These are phyloP conservation scores for Xylaria sp. DNA, from an alignment of 2,329 filamentous ascomycete genomes.

Conservation along the genomic window DNA sequence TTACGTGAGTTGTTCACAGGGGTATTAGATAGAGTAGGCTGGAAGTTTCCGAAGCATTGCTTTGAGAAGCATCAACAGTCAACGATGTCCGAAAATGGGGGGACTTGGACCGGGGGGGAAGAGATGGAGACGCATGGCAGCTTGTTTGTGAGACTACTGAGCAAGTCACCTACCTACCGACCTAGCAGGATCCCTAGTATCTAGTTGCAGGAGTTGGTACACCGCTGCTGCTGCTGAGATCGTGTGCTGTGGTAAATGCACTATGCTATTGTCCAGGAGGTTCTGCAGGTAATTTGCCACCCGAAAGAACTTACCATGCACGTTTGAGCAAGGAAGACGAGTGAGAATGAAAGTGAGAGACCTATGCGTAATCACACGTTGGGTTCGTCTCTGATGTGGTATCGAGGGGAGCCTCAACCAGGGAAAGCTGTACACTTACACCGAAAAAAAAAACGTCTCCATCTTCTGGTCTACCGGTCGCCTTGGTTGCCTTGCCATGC, in stretches of 20 bases:
- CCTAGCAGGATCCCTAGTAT: not conserved
- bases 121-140: constrained; percentile 10
- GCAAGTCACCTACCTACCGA: not conserved
- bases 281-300: constrained; percentile 29
- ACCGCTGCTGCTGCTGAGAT: constrained; percentile 26
- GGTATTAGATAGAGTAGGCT: constrained; percentile 9
- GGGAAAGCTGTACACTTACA: constrained; percentile 36
- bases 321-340: constrained; percentile 11
- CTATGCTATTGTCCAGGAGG: constrained; percentile 12
- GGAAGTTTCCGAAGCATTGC: constrained; percentile 24
- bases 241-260: constrained; percentile 25
- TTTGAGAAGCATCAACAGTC: constrained; percentile 3
- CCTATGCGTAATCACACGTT: constrained; percentile 34
- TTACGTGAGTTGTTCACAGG: constrained; percentile 25
- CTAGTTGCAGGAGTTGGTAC: constrained; percentile 18
- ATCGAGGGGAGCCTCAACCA: constrained; percentile 22
- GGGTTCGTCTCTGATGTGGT: constrained; percentile 7
- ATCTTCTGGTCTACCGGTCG: constrained; percentile 10
- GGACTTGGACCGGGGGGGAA: constrained; percentile 11
- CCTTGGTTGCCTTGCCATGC: constrained; percentile 19
- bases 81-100: constrained; percentile 10
- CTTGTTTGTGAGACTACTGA: constrained; percentile 10
- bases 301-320: constrained; percentile 28
- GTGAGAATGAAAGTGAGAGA: too few relatives aligned
- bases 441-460: constrained; percentile 40